A percentile compares a stretch with the other conserved stretches of the same genome.
Evolutionary conservation across 345 rosid genomes (phyloP).

Genomic region (Physaria fendleri): DNA sequence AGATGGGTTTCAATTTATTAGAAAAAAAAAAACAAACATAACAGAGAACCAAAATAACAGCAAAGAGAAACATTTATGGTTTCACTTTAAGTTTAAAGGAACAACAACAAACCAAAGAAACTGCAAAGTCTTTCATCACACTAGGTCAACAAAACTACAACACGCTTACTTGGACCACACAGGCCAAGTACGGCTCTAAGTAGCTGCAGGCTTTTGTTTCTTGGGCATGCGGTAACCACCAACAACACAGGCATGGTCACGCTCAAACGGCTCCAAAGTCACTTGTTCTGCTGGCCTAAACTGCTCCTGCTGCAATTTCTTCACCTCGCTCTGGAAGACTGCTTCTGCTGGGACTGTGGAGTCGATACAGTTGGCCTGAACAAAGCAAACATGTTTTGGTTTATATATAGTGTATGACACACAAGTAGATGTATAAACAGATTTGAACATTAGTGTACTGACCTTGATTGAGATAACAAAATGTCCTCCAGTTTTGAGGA

Average conservation of each 20-base stretch:
- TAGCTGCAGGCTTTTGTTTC: constrained; percentile 51
- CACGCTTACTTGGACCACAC: neutral
- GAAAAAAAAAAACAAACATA: neutral
- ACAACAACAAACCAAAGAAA: neutral
- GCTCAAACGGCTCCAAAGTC: constrained; percentile 89
- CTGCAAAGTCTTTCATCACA: neutral
- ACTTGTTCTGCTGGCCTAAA: constrained; percentile 89
- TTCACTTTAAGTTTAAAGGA: too few species aligned
- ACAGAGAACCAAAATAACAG: neutral
- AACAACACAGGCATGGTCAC: constrained; percentile 93
- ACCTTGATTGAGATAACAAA: constrained; percentile 95
- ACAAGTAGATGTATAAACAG: neutral
- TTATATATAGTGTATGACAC: neutral
- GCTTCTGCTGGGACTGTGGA: constrained; percentile 84
- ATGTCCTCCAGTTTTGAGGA: constrained; percentile 87
- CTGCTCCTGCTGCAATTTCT: constrained; percentile 75
- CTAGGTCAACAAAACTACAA: neutral
- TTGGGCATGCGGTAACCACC: constrained; percentile 86
- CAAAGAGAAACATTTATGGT: neutral
- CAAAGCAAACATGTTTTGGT: neutral
- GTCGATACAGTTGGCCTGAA: constrained; percentile 89
- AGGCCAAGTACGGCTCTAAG: neutral
- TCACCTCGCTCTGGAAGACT: constrained; percentile 80
- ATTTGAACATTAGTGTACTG: constrained; percentile 1
- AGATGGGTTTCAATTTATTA: neutral